These are phyloP conservation scores for Neofusicoccum parvum DNA, from an alignment of 2,329 filamentous ascomycete genomes.

Conservation along the genomic window DNA sequence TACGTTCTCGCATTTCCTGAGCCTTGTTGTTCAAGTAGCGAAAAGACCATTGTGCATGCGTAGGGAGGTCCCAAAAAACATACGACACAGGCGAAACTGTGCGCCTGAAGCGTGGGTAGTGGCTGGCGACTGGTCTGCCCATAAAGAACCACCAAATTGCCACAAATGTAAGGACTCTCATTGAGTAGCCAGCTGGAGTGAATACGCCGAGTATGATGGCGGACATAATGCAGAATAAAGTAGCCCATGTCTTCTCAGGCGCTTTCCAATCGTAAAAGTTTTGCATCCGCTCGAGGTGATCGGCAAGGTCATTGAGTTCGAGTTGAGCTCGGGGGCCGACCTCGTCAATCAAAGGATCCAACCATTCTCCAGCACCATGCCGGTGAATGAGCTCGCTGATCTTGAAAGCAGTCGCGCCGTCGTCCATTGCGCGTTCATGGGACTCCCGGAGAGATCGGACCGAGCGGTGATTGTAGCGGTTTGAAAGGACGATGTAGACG, in stretches of 20 bases:
- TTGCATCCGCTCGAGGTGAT: conserved; percentile 39
- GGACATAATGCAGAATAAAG: conserved; percentile 37
- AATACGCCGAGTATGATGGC: conserved; percentile 35
- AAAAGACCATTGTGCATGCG: conserved; percentile 38
- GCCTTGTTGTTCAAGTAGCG: conserved; percentile 33
- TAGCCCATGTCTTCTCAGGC: conserved; percentile 36
- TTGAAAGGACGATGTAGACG: conserved; percentile 37
- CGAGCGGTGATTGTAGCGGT: conserved; percentile 31
- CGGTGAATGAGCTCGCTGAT: conserved; percentile 41
- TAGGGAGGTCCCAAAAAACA: conserved; percentile 44
- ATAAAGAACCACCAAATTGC: conserved; percentile 40
- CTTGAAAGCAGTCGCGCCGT: conserved; percentile 32
- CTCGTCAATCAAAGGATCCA: conserved; percentile 40
- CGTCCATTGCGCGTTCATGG: conserved; percentile 34
- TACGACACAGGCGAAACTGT: conserved; percentile 39
- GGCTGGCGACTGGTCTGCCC: conserved; percentile 37
- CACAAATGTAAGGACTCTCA: conserved; percentile 40
- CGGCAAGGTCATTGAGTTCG: conserved; percentile 40
- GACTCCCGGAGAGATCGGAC: conserved; percentile 38
- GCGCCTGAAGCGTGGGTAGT: conserved; percentile 40
- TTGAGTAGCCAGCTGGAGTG: conserved; percentile 37
- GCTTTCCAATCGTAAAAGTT: conserved; percentile 43
- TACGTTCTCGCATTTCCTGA: conserved; percentile 28
- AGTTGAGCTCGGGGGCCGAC: conserved; percentile 41
- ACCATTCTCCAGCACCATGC: conserved; percentile 41